phyloP scores from a whole-genome alignment of 106 monocot genomes.

The Acorus calamus region DNA sequence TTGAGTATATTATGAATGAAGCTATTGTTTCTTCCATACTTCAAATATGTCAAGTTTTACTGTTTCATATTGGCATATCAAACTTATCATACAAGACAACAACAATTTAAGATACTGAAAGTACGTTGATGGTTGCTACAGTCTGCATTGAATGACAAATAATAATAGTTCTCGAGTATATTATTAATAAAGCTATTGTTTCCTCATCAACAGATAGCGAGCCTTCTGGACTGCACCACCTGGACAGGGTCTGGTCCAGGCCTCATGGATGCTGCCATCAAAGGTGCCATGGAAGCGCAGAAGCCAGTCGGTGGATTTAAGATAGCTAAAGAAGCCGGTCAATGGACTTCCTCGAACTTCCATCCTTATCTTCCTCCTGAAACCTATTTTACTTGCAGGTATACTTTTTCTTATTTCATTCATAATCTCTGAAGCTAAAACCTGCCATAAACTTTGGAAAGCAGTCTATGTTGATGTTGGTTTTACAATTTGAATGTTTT shows the following conservation, averaged over 20 bases:
- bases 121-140: too few species aligned
- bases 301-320: slow-evolving; percentile 94
- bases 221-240: slow-evolving; percentile 76
- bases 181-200: not conserved
- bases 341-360: slow-evolving; percentile 78
- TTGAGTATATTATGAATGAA: too few species aligned
- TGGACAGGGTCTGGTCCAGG: slow-evolving; percentile 97
- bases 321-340: slow-evolving; percentile 67
- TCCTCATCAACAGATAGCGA: slow-evolving; percentile 38
- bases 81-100: too few species aligned
- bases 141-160: too few species aligned
- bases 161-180: not conserved
- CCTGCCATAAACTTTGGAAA: too few species aligned
- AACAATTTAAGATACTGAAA: too few species aligned
- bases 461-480: too few species aligned
- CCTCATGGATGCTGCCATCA: slow-evolving; percentile 80
- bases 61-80: too few species aligned
- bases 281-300: slow-evolving; percentile 65
- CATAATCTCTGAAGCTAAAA: too few species aligned
- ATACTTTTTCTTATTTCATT: not conserved
- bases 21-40: too few species aligned
- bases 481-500: too few species aligned
- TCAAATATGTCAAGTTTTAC: too few species aligned
- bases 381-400: slow-evolving; percentile 90
- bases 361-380: slow-evolving; percentile 78